A percentile compares a stretch with the other conserved stretches of the same genome.
phyloP scores from a whole-genome alignment of 2,329 filamentous ascomycete species.

The Penicillium sp. region DNA sequence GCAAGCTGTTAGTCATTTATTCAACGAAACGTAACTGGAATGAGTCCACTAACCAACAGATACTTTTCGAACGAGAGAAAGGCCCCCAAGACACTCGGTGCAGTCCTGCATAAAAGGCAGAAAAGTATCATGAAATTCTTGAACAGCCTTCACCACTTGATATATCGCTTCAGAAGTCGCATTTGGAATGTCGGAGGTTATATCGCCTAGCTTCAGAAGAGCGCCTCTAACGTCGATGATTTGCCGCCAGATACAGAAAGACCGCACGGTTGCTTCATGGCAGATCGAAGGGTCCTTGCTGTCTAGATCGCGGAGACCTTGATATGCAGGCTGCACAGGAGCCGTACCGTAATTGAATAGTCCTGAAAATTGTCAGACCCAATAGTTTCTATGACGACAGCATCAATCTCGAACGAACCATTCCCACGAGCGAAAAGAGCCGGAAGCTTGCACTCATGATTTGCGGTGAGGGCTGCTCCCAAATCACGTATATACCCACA shows the following conservation, averaged over 20 bases:
- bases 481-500: slow-evolving; percentile 26
- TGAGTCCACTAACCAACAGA: slow-evolving; percentile 12
- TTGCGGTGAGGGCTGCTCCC: slow-evolving; percentile 19
- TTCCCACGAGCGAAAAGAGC: neutral
- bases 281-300: neutral
- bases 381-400: neutral
- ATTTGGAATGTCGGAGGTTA: neutral
- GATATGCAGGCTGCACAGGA: neutral
- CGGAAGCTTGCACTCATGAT: slow-evolving; percentile 17
- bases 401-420: neutral
- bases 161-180: neutral
- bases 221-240: slow-evolving; percentile 15
- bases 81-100: neutral
- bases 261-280: neutral
- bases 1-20: neutral
- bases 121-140: slow-evolving; percentile 7
- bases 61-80: slow-evolving; percentile 17
- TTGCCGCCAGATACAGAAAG: slow-evolving; percentile 17
- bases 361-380: neutral
- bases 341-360: neutral
- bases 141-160: neutral
- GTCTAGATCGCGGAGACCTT: neutral
- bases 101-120: slow-evolving; percentile 15
- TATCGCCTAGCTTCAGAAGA: neutral
- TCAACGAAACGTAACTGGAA: too few relatives aligned